These are phyloP conservation scores for Zopfochytrium polystomum DNA, from an alignment of 371 early-diverging fungal species.

Conservation along the genomic window DNA sequence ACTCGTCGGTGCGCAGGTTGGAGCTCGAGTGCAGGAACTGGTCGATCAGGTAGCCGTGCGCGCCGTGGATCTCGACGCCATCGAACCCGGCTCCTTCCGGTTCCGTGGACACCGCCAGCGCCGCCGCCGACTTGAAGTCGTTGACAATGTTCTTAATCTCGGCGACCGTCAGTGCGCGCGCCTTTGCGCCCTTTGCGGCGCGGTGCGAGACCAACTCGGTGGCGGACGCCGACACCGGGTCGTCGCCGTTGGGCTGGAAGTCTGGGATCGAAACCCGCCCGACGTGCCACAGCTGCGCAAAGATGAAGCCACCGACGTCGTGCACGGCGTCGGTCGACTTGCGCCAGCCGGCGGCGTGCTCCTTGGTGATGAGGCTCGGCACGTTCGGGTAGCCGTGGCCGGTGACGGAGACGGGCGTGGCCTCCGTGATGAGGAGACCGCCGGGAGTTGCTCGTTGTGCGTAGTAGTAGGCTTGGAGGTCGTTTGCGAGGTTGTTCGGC, in stretches of 20 bases:
- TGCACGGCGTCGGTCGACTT: conserved; percentile 56
- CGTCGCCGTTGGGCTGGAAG: background rate
- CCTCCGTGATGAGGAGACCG: conserved; percentile 57
- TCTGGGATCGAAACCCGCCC: conserved; percentile 7
- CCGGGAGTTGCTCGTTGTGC: conserved; percentile 54
- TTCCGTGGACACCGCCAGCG: conserved; percentile 35
- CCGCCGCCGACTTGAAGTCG: conserved; percentile 70
- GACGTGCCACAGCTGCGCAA: conserved; percentile 54
- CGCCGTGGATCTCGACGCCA: conserved; percentile 80
- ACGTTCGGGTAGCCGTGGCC: too few species aligned
- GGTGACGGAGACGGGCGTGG: conserved; percentile 52
- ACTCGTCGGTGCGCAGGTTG: conserved; percentile 46
- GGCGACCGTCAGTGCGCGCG: conserved; percentile 60
- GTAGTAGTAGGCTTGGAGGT: conserved; percentile 51
- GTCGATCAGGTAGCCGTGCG: conserved; percentile 33
- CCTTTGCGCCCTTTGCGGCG: conserved; percentile 33
- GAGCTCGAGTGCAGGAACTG: conserved; percentile 1
- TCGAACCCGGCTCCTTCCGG: conserved; percentile 54
- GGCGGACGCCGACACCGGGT: conserved; percentile 21
- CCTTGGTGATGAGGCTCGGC: conserved; percentile 30
- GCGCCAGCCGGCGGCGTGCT: conserved; percentile 58
- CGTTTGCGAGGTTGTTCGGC: conserved; percentile 39
- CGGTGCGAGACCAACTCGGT: too few species aligned
- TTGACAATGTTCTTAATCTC: conserved; percentile 61
- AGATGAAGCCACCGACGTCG: conserved; percentile 53